Base-by-base conservation (phyloP, 257 asterid species). In the Cinchona pubescens region DNA sequence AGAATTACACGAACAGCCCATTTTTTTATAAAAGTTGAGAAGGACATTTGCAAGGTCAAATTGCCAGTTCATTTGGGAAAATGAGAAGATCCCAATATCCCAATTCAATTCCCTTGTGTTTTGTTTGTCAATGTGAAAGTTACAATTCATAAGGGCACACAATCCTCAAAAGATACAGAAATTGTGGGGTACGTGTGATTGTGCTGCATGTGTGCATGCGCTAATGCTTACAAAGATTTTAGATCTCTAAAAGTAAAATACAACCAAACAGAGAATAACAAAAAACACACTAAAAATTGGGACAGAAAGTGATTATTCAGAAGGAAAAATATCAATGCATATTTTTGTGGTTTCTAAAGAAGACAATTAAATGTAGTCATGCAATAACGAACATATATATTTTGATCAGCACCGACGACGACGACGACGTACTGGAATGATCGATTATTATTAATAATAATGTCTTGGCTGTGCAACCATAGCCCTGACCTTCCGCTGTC, bases 171-270 rank as follows among this genome's bases (percentile, higher is more conserved):
- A 37, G 37, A 45, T 45, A 71, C 62, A 43, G 51, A 53, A 59
- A 78, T 21, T 46, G 70, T 43, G 40, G 64, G 77, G 74, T n/a
- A n/a, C n/a, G n/a, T 21, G 58, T 13, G 45, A 58, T 67, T 75
- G 75, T 71, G 88, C 88, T 71, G 88, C 88, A 69, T 83, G 87
- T 69, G 83, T 83, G 89, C 85, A 68, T 78, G 80, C 76, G 34
- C 76, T 74, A 51, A 75, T 77, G 68, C 75, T 32, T 79, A 84
- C 88, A 83, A 82, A 74, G 71, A 11, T 25, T 65, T 21, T 2
- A 70, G 76, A 42, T 59, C 76, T 45, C 34, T 42, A 16, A 82
- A 82, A 84, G 79, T 72, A 76, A 40, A 69, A 32, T 70, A 21
- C 53, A 35, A 46, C 34, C 81, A 55, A 69, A 60, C 76, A 62